Base-by-base conservation (phyloP, 2,329 filamentous ascomycete genomes). In the Graphiopsis chlorocephala region DNA sequence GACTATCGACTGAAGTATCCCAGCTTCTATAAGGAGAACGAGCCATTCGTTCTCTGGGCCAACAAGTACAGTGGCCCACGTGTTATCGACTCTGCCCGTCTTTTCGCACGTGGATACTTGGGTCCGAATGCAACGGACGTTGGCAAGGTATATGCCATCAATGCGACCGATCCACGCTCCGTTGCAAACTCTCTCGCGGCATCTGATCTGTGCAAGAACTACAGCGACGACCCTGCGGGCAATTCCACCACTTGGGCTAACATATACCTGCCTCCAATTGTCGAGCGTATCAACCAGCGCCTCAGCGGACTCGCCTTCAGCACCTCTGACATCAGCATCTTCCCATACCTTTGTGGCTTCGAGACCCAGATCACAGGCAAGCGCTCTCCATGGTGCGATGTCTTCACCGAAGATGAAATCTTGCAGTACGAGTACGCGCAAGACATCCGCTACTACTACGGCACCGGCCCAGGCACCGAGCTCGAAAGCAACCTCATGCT, bases 271-370 rank as follows among this genome's bases (percentile, higher is more conserved):
- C 85, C 86, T 0, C 80, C 81, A 0, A 82, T 86, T 68, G 79
- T 79, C 64, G 74, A 80, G 26, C 83, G 87, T 3, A 76, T 90
- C 55, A 85, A 88, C 68, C 71, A 75, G 6, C 72, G 85, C 35
- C 80, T 89, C 33, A 70, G 75, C 0, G 86, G 87, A 1, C 80
- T 90, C 35, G 82, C 81, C 0, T 80, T 90, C 35, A 82, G 80
- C 0, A 76, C 82, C 33, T 76, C 74, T 1, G 86, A 90, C 64
- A 78, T 88, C 48, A 79, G 77, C 8, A 82, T 83, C 52, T 86
- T 90, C 31, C 87, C 88, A 0, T 90, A 90, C 68, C 79, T 90
- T 2, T 90, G 88, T 68, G 88, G 86, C 3, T 90, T 88, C 66
- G 88, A 90, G 72, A 86, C 83, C 2, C 88, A 90, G 71, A 89